Evolutionary conservation across 2,329 filamentous ascomycete species (phyloP), one percentile per base, ranked within the genome.

Genomic region (Aspergillus vadensis): DNA sequence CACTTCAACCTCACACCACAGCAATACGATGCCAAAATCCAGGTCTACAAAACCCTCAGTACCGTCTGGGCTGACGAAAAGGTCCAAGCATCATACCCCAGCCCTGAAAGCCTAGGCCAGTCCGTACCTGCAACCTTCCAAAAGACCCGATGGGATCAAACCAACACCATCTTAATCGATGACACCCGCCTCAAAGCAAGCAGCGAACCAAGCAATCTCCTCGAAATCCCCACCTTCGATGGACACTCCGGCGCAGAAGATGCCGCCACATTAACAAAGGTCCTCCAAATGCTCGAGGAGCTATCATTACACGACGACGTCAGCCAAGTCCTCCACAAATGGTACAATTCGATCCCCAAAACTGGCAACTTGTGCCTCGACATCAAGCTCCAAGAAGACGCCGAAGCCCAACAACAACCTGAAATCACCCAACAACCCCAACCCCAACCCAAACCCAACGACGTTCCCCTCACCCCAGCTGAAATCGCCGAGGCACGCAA

Each of bases 161-260:
- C 83, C 54, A 96, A 98, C 75, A 98, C 95, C 0, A 83, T 98
- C 6, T 82, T 99, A 25, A 87, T 98, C 41, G 95, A 99, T 68
- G 95, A 98, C 77, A 91, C 88, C 30, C 69, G 77, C 1, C 83
- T 93, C 70, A 99, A 98, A 80, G 93, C 89, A 0, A 82, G 86
- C 25, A 88, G 85, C 58, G 91, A 99, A 75, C 95, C 95, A 0
- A 85, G 86, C 77, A 98, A 98, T 69, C 82, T 95, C 21, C 77
- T 98, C 9, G 81, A 88, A 65, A 83, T 98, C 21, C 91, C 92
- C 0, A 92, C 96, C 75, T 97, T 95, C 71, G 75, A 69, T 19
- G 74, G 72, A 41, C 81, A 73, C 32, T 73, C 79, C 3, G 72
- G 78, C 53, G 68, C 77, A 61, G 69, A 77, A 27, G 75, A 76